Base-by-base conservation (phyloP, 495 filamentous ascomycete species). In the Podospora pseudoanserina region DNA sequence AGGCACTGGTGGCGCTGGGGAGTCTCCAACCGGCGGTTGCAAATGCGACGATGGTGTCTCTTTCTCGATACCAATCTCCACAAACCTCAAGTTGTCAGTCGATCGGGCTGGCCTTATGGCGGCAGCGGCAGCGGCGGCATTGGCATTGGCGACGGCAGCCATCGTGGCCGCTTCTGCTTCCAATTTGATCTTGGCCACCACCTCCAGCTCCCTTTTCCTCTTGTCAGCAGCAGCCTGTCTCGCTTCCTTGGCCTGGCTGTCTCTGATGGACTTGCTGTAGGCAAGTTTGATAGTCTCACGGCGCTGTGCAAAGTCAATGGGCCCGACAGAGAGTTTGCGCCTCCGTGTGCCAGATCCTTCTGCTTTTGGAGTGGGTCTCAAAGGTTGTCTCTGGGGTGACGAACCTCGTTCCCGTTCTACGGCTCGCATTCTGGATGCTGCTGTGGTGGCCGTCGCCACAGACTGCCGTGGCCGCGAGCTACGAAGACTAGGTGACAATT, bases 391-490 rank as follows among this genome's bases (percentile, higher is more conserved):
- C 32, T 73, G 64, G 9, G 79, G 75, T 6, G 79, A 79, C 56
- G 71, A 71, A 16, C 77, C 72, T 66, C 79, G 78, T 63, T 83
- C 81, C 66, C 79, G 79, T 63, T 83, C 81, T 1, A 77, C 73
- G 23, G 75, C 79, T 64, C 84, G 87, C 66, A 88, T 86, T 68
- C 89, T 87, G 9, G 90, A 89, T 26, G 86, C 86, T 59, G 86
- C 81, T 1, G 89, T 88, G 11, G 85, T 82, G n/a, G 90, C 90
- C 56, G 86, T 83, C 34, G 92, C 92, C 34, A 96, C 89, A 11
- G 91, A 90, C 76, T 91, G 89, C 32, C 93, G 84, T 20, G 92
- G 91, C 55, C 91, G 84, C 11, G 93, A 96, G 70, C 92, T 94
- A 67, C 93, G 86, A 23, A 97, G 80, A 15, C 88, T 89, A 0